A percentile compares a stretch with the other conserved stretches of the same genome.
phyloP scores from a whole-genome alignment of 179 eudicot species.

The Drosera spatulata region DNA sequence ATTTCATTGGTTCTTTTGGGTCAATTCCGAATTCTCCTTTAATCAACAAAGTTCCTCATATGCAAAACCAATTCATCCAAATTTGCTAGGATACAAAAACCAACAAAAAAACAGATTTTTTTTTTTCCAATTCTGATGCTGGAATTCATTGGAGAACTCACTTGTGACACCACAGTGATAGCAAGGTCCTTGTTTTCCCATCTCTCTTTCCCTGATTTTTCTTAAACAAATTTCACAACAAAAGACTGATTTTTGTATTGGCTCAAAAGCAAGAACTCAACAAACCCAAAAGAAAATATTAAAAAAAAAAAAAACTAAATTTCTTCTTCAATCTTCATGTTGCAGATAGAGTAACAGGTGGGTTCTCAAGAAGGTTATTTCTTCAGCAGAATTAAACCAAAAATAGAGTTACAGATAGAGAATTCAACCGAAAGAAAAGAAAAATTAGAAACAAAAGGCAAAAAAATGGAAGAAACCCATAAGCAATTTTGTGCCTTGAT shows the following conservation, averaged over 20 bases:
- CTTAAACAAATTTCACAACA: constrained; percentile 9
- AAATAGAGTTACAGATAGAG: background rate
- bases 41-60: background rate
- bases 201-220: constrained; percentile 27
- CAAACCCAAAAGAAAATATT: constrained; percentile 6
- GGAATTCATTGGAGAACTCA: constrained; percentile 46
- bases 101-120: background rate
- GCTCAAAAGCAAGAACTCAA: constrained; percentile 5
- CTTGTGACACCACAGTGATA: constrained; percentile 99
- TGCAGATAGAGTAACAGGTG: constrained; percentile 9
- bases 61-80: background rate
- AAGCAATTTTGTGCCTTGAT: constrained; percentile 16
- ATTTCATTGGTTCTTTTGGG: constrained; percentile 13
- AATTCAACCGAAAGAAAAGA: background rate
- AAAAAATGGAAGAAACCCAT: constrained; percentile 16
- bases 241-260: background rate
- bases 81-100: background rate
- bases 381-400: background rate
- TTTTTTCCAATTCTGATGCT: constrained; percentile 1
- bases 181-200: constrained; percentile 99
- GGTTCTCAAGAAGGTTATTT: too few relatives aligned
- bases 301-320: constrained; percentile 5
- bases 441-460: background rate
- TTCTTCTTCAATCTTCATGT: constrained; percentile 13
- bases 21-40: constrained; percentile 9